Conservation (phyloP, 192 early-diverging fungal species). For the Rhizophagus sp. region DNA sequence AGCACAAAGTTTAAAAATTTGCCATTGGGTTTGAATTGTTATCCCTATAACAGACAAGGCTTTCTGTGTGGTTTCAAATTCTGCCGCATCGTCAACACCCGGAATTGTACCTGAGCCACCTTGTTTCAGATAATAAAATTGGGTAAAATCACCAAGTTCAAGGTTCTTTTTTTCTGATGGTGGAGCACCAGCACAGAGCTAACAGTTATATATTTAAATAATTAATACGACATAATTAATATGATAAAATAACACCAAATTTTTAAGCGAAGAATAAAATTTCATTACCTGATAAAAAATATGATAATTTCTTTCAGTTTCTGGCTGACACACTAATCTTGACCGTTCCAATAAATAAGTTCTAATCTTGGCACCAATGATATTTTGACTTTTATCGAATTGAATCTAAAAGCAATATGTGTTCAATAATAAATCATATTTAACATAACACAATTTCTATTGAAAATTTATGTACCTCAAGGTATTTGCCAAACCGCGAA, state of each 20-base stretch:
- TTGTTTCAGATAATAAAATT: slow-evolving; percentile 89
- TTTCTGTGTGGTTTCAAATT: slow-evolving; percentile 87
- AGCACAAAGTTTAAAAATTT: slow-evolving; percentile 89
- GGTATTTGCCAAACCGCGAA: slow-evolving; percentile 98
- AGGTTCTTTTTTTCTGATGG: slow-evolving; percentile 80
- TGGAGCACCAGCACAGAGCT: slow-evolving; percentile 87
- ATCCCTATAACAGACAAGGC: slow-evolving; percentile 88
- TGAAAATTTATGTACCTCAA: slow-evolving; percentile 58
- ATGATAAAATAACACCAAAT: not conserved
- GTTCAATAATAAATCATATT: not conserved
- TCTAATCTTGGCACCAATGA: slow-evolving; percentile 92
- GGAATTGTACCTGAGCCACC: slow-evolving; percentile 79
- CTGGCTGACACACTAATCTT: slow-evolving; percentile 92
- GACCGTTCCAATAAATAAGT: slow-evolving; percentile 97
- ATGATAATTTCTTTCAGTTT: slow-evolving; percentile 96
- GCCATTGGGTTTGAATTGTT: slow-evolving; percentile 78
- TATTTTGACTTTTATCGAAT: slow-evolving; percentile 81
- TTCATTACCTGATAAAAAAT: slow-evolving; percentile 88
- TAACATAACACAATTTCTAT: not conserved
- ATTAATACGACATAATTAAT: not conserved
- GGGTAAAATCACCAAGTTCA: slow-evolving; percentile 70
- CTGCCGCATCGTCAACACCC: slow-evolving; percentile 89
- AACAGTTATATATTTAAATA: not conserved
- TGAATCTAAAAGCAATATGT: slow-evolving; percentile 61
- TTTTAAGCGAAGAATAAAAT: not conserved